Percentiles rank a stretch among this genome's conserved stretches.
Conservation (phyloP, 1,284 basidiomycete genomes). For the Puccinia triticina region DNA sequence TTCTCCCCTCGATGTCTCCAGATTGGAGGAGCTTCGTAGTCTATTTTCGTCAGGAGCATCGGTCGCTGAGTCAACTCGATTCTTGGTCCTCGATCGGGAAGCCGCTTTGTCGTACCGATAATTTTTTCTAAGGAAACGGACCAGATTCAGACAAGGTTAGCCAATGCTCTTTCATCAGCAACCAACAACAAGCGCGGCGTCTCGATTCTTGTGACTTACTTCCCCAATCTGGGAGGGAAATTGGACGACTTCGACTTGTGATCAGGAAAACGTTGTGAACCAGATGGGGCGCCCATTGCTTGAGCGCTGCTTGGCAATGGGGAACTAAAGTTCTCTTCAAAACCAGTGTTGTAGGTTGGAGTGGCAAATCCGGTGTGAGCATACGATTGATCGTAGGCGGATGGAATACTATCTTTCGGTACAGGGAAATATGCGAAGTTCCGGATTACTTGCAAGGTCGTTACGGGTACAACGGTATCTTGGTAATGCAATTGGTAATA, state of each 20-base stretch:
- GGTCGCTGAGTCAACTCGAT: too few species aligned
- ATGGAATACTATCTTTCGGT: background rate
- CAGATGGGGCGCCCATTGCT: background rate
- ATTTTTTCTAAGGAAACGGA: background rate
- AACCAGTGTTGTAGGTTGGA: background rate
- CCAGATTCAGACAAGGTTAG: background rate
- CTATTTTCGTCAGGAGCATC: too few species aligned
- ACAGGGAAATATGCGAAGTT: background rate
- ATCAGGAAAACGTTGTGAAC: background rate
- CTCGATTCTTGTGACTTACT: background rate
- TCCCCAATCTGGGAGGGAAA: background rate
- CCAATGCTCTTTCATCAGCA: background rate
- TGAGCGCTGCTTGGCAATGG: background rate
- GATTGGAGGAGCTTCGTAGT: too few species aligned
- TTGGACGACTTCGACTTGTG: background rate
- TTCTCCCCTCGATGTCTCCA: too few species aligned
- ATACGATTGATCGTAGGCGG: background rate
- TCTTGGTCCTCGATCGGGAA: too few species aligned
- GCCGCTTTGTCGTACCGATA: too few species aligned
- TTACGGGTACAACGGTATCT: background rate
- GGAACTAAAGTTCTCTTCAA: background rate
- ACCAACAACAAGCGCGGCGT: background rate
- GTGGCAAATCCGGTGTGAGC: background rate
- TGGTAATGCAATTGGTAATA: background rate
- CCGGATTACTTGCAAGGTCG: background rate